These are phyloP conservation scores for Fraxinus xanthoxyloides DNA, from an alignment of 305 asterid genomes.

Conservation along the genomic window DNA sequence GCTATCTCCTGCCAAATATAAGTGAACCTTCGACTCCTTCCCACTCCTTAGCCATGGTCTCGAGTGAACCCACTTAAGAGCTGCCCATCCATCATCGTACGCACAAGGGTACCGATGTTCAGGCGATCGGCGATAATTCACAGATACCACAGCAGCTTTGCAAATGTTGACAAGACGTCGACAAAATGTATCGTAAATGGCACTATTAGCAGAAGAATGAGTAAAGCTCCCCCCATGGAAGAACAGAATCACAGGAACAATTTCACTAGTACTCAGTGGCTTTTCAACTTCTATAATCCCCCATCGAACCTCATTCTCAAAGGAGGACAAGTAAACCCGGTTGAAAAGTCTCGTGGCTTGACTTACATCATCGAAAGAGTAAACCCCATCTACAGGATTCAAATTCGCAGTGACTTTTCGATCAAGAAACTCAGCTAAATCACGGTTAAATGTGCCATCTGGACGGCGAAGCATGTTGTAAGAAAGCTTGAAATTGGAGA, in stretches of 20 bases:
- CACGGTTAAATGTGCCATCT: neutral
- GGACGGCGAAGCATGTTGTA: neutral
- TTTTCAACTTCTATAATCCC: conserved; percentile 50
- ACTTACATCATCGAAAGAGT: neutral
- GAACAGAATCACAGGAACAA: conserved; percentile 50
- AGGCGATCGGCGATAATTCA: conserved; percentile 60
- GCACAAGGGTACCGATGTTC: conserved; percentile 68
- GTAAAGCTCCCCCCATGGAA: conserved; percentile 75
- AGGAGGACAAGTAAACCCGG: conserved; percentile 40
- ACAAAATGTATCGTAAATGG: conserved; percentile 59
- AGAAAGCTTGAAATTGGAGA: neutral
- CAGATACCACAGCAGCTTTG: conserved; percentile 60
- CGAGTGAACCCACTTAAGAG: conserved; percentile 54
- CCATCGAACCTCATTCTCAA: conserved; percentile 32
- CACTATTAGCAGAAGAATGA: conserved; percentile 66
- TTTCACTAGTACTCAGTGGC: conserved; percentile 48
- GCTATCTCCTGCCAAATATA: conserved; percentile 60
- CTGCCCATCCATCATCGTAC: conserved; percentile 61
- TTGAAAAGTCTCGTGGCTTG: conserved; percentile 44
- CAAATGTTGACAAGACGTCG: conserved; percentile 54
- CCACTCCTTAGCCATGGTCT: conserved; percentile 62
- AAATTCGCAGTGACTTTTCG: neutral
- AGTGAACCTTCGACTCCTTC: conserved; percentile 40
- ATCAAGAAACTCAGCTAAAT: neutral
- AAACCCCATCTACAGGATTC: neutral